Percentiles rank a stretch among this genome's conserved stretches.
These are phyloP conservation scores for Solanum phureja DNA, from an alignment of 257 asterid species.

Conservation along the genomic window DNA sequence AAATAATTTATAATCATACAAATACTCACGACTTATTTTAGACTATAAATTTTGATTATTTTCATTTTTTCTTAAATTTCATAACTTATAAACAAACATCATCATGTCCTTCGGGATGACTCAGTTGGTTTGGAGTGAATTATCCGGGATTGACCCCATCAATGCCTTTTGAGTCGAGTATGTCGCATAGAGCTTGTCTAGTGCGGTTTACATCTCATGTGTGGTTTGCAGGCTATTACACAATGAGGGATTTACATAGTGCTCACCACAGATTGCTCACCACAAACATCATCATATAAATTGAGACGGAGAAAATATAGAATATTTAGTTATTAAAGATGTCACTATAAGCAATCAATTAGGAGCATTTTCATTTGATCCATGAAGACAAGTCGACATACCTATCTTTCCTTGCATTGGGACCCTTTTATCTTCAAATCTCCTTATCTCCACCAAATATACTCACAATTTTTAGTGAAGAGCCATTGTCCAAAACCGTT, in stretches of 20 bases:
- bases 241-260: fast-evolving
- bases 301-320: too few species aligned
- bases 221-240: too few species aligned
- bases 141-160: too few species aligned
- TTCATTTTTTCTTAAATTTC: not conserved
- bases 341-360: not conserved
- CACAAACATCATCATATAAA: too few species aligned
- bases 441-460: not conserved
- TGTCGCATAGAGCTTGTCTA: too few species aligned
- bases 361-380: not conserved
- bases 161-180: too few species aligned
- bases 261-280: too few species aligned
- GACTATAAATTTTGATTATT: not conserved
- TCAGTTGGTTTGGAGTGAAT: too few species aligned
- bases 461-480: not conserved
- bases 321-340: not conserved
- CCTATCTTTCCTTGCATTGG: not conserved
- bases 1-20: not conserved
- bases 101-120: too few species aligned
- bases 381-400: not conserved
- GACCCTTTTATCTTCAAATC: not conserved
- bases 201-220: too few species aligned
- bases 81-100: too few species aligned
- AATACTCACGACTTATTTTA: not conserved
- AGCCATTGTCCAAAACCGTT: not conserved